phyloP scores from a whole-genome alignment of 306 rosid species.

The Calophaca sinica region DNA sequence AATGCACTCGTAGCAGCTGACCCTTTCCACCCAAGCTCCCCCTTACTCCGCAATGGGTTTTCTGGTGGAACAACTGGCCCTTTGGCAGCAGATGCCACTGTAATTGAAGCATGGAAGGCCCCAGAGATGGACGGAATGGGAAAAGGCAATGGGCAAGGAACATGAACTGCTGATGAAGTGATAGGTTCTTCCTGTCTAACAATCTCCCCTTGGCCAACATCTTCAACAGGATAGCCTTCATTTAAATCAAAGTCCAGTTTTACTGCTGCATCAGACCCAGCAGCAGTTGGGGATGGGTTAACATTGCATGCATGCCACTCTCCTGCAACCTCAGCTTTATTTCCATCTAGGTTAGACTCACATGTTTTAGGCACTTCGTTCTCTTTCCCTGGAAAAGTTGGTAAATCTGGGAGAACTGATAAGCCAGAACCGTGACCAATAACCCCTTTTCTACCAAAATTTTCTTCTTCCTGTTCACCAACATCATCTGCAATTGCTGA shows the following conservation, averaged over 20 bases:
- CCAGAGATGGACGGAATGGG: constrained; percentile 67
- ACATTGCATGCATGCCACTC: constrained; percentile 47
- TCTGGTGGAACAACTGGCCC: constrained; percentile 85
- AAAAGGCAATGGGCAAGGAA: constrained; percentile 69
- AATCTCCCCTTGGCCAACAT: constrained; percentile 67
- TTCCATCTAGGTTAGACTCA: constrained; percentile 45
- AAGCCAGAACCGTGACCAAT: constrained; percentile 38
- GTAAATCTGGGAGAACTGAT: constrained; percentile 38
- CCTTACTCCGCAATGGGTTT: constrained; percentile 67
- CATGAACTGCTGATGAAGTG: constrained; percentile 61
- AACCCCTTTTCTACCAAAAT: constrained; percentile 41
- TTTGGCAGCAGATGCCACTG: constrained; percentile 91
- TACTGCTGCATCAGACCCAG: constrained; percentile 55
- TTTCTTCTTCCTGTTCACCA: constrained; percentile 39
- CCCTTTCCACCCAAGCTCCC: constrained; percentile 96
- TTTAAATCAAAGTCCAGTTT: constrained; percentile 91
- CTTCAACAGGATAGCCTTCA: constrained; percentile 86
- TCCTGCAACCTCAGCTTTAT: constrained; percentile 50
- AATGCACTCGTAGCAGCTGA: constrained; percentile 98
- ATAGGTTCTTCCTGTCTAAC: constrained; percentile 55
- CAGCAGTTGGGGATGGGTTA: constrained; percentile 42
- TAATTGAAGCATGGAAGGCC: constrained; percentile 75
- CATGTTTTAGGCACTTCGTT: constrained; percentile 45
- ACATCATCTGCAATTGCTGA: constrained; percentile 43
- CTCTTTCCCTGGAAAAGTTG: constrained; percentile 36